Evolutionary conservation across 2,329 filamentous ascomycete species (phyloP).

Genomic region (Hypoxylon sp.): DNA sequence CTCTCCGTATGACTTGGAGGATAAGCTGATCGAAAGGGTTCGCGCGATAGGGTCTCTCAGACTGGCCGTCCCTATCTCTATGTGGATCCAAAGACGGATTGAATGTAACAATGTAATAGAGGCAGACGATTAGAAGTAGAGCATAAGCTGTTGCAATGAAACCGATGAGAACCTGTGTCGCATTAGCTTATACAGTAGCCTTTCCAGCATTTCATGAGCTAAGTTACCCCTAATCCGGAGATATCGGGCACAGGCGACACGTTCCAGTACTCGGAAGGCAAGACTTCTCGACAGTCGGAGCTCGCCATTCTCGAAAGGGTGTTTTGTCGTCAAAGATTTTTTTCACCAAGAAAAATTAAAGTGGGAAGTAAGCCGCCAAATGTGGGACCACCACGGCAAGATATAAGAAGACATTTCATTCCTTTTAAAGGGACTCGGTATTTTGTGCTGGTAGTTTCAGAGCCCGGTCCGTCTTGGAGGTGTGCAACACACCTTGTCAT

Average conservation of each 20-base stretch:
- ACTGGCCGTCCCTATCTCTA: neutral
- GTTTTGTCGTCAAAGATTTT: too few species aligned
- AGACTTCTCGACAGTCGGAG: neutral
- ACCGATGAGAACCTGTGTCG: neutral
- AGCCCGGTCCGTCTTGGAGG: too few species aligned
- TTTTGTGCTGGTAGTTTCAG: too few species aligned
- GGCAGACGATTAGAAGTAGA: neutral
- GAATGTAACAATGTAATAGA: neutral
- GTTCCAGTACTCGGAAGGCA: neutral
- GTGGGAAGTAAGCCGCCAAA: too few species aligned
- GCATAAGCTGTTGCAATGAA: neutral
- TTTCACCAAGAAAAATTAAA: too few species aligned
- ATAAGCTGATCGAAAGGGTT: neutral
- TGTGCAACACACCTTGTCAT: too few species aligned
- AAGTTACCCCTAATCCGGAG: neutral
- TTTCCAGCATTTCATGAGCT: neutral
- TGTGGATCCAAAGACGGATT: neutral
- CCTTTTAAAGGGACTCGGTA: too few species aligned
- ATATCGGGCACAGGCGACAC: neutral
- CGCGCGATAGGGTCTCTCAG: neutral
- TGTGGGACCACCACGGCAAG: too few species aligned
- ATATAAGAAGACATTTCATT: too few species aligned
- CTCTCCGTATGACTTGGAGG: neutral
- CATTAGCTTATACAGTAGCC: neutral
- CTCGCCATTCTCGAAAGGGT: too few species aligned